These are phyloP conservation scores for Barbarea vulgaris DNA, from an alignment of 345 rosid genomes.

Conservation along the genomic window DNA sequence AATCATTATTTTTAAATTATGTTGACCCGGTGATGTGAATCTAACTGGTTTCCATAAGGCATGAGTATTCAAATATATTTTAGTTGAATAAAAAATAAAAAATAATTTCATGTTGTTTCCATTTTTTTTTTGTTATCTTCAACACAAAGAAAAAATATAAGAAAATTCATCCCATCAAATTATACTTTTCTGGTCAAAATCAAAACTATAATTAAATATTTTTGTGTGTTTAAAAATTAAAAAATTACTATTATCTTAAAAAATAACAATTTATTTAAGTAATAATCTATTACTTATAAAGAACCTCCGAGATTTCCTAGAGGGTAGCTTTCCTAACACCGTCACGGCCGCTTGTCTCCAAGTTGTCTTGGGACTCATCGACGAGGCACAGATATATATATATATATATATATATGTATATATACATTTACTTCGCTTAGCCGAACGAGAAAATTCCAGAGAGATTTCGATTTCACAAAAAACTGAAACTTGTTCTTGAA, in stretches of 20 bases:
- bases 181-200: not conserved
- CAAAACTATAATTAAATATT: not conserved
- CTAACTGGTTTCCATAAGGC: not conserved
- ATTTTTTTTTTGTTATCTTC: not conserved
- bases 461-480: constrained; percentile 5
- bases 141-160: not conserved
- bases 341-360: constrained; percentile 46
- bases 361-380: constrained; percentile 42
- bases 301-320: constrained; percentile 23
- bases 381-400: constrained; percentile 21
- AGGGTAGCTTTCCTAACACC: constrained; percentile 34
- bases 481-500: constrained; percentile 36
- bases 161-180: not conserved
- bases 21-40: not conserved
- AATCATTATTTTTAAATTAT: not conserved
- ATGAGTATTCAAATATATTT: not conserved
- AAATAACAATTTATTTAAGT: not conserved
- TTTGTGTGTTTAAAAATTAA: not conserved
- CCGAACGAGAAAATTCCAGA: constrained; percentile 35
- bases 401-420: not conserved
- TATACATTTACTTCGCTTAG: constrained; percentile 15
- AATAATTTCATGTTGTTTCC: not conserved
- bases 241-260: not conserved
- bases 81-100: no score
- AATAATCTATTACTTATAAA: not conserved